Conservation (phyloP, 176 grass and related monocot genomes). For the Zea luxurians region DNA sequence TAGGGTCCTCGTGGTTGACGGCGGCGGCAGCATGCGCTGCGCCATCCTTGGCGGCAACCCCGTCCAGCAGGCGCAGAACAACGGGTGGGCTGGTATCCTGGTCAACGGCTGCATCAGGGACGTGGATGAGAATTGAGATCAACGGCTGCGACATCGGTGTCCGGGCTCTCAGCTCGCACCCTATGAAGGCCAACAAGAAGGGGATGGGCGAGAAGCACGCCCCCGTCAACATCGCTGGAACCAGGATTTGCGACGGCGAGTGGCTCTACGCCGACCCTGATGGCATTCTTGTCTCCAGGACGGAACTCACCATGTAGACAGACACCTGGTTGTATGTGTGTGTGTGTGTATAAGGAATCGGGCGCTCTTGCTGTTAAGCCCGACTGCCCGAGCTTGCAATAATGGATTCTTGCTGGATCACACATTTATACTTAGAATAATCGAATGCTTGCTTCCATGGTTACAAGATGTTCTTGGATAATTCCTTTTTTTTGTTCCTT, state of each 20-base stretch:
- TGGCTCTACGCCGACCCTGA: constrained; percentile 78
- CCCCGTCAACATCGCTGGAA: constrained; percentile 50
- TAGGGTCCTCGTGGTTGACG: constrained; percentile 68
- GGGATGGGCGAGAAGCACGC: constrained; percentile 74
- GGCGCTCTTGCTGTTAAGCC: background rate
- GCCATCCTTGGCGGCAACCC: constrained; percentile 81
- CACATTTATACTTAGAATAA: constrained; percentile 8
- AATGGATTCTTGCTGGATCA: background rate
- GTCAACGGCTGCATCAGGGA: constrained; percentile 92
- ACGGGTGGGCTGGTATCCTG: constrained; percentile 76
- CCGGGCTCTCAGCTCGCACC: constrained; percentile 66
- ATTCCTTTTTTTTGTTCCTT: background rate
- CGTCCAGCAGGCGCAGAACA: constrained; percentile 78
- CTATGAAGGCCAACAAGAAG: constrained; percentile 87
- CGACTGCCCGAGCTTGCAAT: constrained; percentile 11
- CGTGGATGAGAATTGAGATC: constrained; percentile 60
- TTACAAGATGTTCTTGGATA: background rate
- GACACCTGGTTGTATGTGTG: too few relatives aligned
- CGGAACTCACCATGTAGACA: constrained; percentile 48
- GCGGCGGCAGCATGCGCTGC: constrained; percentile 76
- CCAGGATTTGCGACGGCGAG: constrained; percentile 69
- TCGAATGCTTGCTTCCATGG: background rate
- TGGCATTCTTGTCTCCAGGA: constrained; percentile 65
- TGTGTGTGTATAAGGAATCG: constrained; percentile 3
- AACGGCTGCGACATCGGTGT: constrained; percentile 86